Evolutionary conservation across 345 rosid genomes (phyloP).

Genomic region (Pugionium dolabratum): DNA sequence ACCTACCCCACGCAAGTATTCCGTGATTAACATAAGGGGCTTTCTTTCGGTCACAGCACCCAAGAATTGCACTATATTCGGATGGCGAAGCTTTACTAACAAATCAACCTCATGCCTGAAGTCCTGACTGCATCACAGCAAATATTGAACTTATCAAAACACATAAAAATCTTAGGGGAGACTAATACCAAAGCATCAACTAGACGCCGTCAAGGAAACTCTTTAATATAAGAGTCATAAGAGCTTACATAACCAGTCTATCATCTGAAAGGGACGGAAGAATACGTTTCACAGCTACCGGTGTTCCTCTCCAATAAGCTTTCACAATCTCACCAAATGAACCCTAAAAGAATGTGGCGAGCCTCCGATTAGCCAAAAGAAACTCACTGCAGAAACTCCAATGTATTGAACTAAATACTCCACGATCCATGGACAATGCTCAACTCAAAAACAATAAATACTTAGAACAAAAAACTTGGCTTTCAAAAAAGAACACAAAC

Average conservation of each 20-base stretch:
- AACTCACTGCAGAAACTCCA: slow-evolving; percentile 16
- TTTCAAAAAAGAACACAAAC: slow-evolving; percentile 42
- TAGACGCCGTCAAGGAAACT: background rate
- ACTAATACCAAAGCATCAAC: background rate
- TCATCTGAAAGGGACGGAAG: slow-evolving; percentile 98
- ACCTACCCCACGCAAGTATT: slow-evolving; percentile 89
- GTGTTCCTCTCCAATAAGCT: slow-evolving; percentile 98
- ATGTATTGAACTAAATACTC: background rate
- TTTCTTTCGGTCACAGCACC: slow-evolving; percentile 99
- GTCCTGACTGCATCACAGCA: slow-evolving; percentile 73
- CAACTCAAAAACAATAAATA: background rate
- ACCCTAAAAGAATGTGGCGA: slow-evolving; percentile 54
- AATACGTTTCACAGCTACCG: slow-evolving; percentile 94
- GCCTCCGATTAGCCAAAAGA: slow-evolving; percentile 33
- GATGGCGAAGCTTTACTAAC: slow-evolving; percentile 98
- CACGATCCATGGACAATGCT: background rate
- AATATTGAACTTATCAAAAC: slow-evolving; percentile 1
- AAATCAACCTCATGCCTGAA: slow-evolving; percentile 98
- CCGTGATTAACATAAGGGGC: slow-evolving; percentile 98
- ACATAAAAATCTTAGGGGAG: slow-evolving; percentile 16
- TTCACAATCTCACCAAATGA: slow-evolving; percentile 97
- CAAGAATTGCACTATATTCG: slow-evolving; percentile 95
- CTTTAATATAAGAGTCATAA: background rate
- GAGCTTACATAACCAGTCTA: slow-evolving; percentile 91
- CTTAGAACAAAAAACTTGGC: background rate